These are phyloP conservation scores for Glycine latifolia DNA, from an alignment of 306 rosid species.

Conservation along the genomic window DNA sequence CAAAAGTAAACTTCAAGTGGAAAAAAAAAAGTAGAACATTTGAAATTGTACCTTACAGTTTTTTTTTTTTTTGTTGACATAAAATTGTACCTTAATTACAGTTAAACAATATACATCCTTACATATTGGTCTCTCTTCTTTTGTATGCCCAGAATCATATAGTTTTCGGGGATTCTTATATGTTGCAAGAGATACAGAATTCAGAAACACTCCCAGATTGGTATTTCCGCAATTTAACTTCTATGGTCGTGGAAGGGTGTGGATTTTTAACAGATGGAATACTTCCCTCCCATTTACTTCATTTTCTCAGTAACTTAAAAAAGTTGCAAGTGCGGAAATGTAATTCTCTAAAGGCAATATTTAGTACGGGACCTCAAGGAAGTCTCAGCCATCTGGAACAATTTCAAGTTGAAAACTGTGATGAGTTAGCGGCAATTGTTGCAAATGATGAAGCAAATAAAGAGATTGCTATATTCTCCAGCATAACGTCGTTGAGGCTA, in stretches of 20 bases:
- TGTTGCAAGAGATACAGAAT: too few relatives aligned
- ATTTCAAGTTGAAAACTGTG: neutral
- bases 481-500: neutral
- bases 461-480: neutral
- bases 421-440: neutral
- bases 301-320: too few relatives aligned
- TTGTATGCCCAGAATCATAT: too few relatives aligned
- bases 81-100: too few relatives aligned
- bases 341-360: neutral
- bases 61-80: too few relatives aligned
- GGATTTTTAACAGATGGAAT: neutral
- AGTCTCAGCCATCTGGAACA: neutral
- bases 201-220: neutral
- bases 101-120: too few relatives aligned
- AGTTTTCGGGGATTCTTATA: too few relatives aligned
- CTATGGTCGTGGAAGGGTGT: neutral
- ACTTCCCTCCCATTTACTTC: neutral
- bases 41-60: too few relatives aligned
- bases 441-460: neutral
- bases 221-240: neutral
- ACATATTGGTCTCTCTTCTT: too few relatives aligned
- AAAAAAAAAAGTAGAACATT: too few relatives aligned
- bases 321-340: neutral
- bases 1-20: too few relatives aligned
- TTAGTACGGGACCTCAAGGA: neutral